phyloP scores from a whole-genome alignment of 148 eudicot species.

The Pouteria glomerata region DNA sequence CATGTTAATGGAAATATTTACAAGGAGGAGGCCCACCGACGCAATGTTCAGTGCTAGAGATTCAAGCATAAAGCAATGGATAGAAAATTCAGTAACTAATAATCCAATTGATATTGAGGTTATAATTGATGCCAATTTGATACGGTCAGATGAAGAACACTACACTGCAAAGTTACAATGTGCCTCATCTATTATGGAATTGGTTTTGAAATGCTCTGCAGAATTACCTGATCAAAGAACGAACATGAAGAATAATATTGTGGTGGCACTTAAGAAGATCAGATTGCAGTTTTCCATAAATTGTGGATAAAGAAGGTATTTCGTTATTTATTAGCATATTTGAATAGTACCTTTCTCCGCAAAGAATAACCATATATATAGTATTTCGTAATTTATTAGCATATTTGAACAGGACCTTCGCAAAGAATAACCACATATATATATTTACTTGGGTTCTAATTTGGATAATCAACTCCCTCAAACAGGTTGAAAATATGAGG shows the following conservation, averaged over 20 bases:
- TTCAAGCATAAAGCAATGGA: neutral
- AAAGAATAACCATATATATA: no score
- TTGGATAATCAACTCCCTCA: no score
- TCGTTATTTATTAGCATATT: no score
- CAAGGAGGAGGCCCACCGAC: neutral
- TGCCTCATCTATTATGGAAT: constrained; percentile 33
- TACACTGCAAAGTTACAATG: neutral
- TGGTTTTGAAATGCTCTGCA: constrained; percentile 16
- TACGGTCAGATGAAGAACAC: neutral
- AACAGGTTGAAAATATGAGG: no score
- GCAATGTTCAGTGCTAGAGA: neutral
- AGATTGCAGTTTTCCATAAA: no score
- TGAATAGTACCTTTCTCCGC: no score
- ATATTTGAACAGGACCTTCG: no score
- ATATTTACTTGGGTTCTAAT: no score
- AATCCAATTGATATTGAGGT: neutral
- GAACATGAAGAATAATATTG: neutral
- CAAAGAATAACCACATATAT: no score
- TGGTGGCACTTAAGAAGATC: neutral
- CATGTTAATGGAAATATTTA: constrained; percentile 1
- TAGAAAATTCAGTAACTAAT: neutral
- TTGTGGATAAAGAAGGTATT: no score
- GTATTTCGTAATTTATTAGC: no score
- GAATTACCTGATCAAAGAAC: neutral
- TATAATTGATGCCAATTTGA: neutral